A percentile compares a stretch with the other conserved stretches of the same genome.
phyloP scores from a whole-genome alignment of 2,329 filamentous ascomycete genomes.

The Alternaria longipes region DNA sequence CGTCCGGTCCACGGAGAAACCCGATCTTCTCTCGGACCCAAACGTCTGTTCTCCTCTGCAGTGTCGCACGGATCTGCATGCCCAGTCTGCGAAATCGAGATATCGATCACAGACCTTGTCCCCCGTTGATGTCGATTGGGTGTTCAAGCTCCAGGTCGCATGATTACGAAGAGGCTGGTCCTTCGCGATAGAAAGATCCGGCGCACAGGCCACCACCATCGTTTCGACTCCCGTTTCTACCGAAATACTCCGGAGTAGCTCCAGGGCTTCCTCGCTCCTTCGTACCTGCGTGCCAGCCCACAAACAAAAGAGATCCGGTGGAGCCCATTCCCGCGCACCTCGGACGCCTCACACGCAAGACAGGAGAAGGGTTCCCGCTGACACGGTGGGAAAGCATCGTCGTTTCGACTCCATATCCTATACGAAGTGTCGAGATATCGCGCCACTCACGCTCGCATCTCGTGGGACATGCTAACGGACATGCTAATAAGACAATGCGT shows the following conservation, averaged over 20 bases:
- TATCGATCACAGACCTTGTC: not conserved
- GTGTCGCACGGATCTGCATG: not conserved
- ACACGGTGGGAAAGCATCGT: not conserved
- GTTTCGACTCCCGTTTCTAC: not conserved
- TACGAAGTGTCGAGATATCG: not conserved
- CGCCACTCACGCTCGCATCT: not conserved
- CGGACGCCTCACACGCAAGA: not conserved
- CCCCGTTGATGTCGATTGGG: not conserved
- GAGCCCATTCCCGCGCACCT: not conserved
- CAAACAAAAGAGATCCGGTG: not conserved
- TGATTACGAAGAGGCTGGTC: not conserved
- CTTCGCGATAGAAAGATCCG: not conserved
- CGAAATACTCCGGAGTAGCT: not conserved
- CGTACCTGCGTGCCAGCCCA: not conserved
- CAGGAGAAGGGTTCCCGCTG: not conserved
- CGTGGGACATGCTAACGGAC: not conserved
- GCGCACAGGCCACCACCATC: not conserved
- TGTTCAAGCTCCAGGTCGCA: not conserved
- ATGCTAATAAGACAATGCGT: not conserved
- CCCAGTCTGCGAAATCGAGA: not conserved
- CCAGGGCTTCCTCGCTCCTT: not conserved
- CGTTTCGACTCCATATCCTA: not conserved
- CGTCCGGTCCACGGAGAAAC: not conserved
- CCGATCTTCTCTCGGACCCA: not conserved
- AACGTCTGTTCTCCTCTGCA: not conserved